These are phyloP conservation scores for Tympanopsis confertula DNA, from an alignment of 2,329 filamentous ascomycete genomes.

Conservation along the genomic window DNA sequence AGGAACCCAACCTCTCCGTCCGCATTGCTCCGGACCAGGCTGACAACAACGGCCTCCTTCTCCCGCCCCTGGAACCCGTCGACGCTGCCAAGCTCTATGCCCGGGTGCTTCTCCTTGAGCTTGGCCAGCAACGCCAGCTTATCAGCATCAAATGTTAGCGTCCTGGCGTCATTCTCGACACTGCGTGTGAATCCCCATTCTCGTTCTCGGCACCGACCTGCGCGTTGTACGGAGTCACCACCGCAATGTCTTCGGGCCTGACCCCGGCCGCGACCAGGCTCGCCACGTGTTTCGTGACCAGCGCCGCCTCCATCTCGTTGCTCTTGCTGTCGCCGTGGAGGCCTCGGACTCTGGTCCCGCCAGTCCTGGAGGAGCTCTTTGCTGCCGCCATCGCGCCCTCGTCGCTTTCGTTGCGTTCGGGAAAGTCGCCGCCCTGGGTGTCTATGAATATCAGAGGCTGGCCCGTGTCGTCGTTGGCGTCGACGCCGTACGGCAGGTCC, in stretches of 20 bases:
- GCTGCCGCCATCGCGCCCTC: slow-evolving; percentile 32
- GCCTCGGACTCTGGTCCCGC: slow-evolving; percentile 10
- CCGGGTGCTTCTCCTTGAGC: slow-evolving; percentile 70
- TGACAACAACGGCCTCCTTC: slow-evolving; percentile 90
- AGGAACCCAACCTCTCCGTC: slow-evolving; percentile 86
- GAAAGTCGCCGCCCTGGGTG: slow-evolving; percentile 87
- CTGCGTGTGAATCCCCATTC: background rate
- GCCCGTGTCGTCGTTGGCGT: slow-evolving; percentile 72
- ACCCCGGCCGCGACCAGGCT: slow-evolving; percentile 71
- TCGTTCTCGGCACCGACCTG: slow-evolving; percentile 45
- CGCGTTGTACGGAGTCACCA: slow-evolving; percentile 93
- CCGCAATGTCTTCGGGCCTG: slow-evolving; percentile 72
- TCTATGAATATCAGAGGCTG: slow-evolving; percentile 90
- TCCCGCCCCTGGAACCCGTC: slow-evolving; percentile 96
- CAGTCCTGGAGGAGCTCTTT: slow-evolving; percentile 20
- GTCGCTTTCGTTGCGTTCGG: slow-evolving; percentile 69
- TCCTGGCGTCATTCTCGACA: slow-evolving; percentile 1
- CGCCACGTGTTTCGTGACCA: slow-evolving; percentile 69
- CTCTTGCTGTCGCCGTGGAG: slow-evolving; percentile 67
- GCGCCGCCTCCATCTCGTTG: slow-evolving; percentile 77
- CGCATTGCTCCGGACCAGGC: slow-evolving; percentile 78
- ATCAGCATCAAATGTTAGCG: slow-evolving; percentile 3
- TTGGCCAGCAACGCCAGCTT: slow-evolving; percentile 69
- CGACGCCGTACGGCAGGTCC: slow-evolving; percentile 66
- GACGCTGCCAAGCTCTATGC: slow-evolving; percentile 87